phyloP scores from a whole-genome alignment of 2,329 filamentous ascomycete species.

The Beauveria bassiana region DNA sequence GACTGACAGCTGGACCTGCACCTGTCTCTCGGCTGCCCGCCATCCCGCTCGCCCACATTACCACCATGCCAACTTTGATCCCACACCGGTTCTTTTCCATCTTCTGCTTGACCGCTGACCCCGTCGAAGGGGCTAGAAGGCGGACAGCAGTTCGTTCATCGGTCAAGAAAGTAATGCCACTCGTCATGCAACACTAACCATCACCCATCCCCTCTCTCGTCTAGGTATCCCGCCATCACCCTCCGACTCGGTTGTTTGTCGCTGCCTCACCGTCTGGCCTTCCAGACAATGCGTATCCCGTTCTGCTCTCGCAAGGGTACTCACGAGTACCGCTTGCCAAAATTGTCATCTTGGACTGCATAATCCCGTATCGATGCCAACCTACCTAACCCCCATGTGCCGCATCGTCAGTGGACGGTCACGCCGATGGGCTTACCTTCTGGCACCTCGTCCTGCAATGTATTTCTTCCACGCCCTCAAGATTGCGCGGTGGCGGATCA shows the following conservation, averaged over 20 bases:
- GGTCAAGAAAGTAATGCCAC: slow-evolving; percentile 6
- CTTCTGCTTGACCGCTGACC: slow-evolving; percentile 5
- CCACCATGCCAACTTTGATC: slow-evolving; percentile 1
- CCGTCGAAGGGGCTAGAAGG: not conserved
- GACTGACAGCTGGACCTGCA: not conserved
- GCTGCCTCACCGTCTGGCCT: not conserved
- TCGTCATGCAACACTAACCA: slow-evolving; percentile 4
- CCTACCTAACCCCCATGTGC: not conserved
- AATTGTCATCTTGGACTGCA: not conserved
- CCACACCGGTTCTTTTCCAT: slow-evolving; percentile 8
- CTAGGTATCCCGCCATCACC: not conserved
- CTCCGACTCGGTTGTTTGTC: not conserved
- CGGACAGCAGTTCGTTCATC: slow-evolving; percentile 9
- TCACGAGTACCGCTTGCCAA: not conserved
- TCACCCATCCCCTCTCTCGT: not conserved
- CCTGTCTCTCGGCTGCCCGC: not conserved
- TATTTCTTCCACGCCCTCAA: slow-evolving; percentile 8
- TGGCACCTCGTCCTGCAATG: not conserved
- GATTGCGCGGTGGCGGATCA: slow-evolving; percentile 11
- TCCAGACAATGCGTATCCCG: not conserved
- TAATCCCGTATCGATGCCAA: not conserved
- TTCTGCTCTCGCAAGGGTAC: not conserved
- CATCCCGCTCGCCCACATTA: slow-evolving; percentile 1
- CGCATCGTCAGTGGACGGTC: not conserved
- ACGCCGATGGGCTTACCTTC: not conserved